Conservation (phyloP, 805 yeast genomes). For the Ogataea trehaloabstinens region DNA sequence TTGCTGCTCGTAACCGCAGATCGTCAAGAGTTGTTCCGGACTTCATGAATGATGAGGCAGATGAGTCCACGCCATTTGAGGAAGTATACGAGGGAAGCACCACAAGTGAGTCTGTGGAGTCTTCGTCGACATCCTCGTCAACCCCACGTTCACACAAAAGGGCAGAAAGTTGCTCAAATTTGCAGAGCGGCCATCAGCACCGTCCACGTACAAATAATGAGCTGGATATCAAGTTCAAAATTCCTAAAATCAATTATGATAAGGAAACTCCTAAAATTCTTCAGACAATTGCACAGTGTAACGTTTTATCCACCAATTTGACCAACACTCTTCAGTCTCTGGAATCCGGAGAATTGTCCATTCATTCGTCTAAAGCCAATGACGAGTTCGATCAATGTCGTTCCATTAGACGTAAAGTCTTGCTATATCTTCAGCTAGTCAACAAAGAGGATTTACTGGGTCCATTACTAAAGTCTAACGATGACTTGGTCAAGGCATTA, state of each 20-base stretch:
- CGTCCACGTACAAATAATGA: conserved; percentile 31
- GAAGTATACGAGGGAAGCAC: conserved; percentile 27
- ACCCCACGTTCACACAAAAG: background rate
- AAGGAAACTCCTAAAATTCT: conserved; percentile 74
- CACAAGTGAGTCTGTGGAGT: conserved; percentile 18
- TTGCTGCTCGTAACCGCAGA: conserved; percentile 26
- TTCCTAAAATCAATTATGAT: conserved; percentile 65
- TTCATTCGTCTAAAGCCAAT: conserved; percentile 62
- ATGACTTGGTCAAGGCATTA: conserved; percentile 76
- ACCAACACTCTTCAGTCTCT: conserved; percentile 52
- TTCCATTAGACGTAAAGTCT: conserved; percentile 68
- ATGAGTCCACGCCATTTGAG: conserved; percentile 37
- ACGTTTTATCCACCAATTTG: conserved; percentile 69
- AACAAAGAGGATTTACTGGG: conserved; percentile 86
- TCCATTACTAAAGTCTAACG: conserved; percentile 85
- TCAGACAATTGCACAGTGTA: conserved; percentile 67
- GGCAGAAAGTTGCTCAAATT: too few relatives aligned
- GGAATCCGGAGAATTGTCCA: conserved; percentile 50
- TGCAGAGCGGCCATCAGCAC: too few relatives aligned
- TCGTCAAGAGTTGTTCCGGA: conserved; percentile 28
- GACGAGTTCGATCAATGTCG: conserved; percentile 73
- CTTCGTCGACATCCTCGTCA: conserved; percentile 6
- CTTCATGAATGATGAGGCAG: conserved; percentile 55
- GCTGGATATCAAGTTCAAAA: conserved; percentile 49
- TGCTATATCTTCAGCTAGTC: conserved; percentile 79